These are phyloP conservation scores for Globisporangium acanthophoron DNA, from an alignment of 352 stramenopile species.

Conservation along the genomic window DNA sequence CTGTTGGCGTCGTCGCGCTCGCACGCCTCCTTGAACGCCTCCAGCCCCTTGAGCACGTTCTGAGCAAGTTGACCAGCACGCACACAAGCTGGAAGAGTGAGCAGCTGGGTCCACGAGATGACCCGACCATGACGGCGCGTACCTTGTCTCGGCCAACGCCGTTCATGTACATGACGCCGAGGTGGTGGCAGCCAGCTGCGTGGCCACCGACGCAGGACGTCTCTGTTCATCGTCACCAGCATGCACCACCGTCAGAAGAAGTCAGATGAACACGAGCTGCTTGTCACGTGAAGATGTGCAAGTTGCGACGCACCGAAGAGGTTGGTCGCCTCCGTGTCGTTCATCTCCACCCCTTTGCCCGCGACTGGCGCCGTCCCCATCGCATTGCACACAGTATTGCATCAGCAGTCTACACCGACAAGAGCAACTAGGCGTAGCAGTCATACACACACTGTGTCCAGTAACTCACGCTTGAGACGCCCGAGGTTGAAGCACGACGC, in stretches of 20 bases:
- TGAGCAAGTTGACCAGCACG: constrained; percentile 12
- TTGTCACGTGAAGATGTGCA: neutral
- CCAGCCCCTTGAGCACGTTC: constrained; percentile 57
- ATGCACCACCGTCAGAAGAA: neutral
- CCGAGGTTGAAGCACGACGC: constrained; percentile 87
- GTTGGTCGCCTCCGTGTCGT: constrained; percentile 59
- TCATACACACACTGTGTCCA: neutral
- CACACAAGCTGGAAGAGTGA: neutral
- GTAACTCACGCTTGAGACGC: constrained; percentile 58
- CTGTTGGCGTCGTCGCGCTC: constrained; percentile 68
- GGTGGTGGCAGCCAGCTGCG: constrained; percentile 75
- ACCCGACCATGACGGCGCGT: neutral
- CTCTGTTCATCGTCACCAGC: constrained; percentile 29
- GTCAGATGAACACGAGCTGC: neutral
- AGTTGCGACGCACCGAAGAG: constrained; percentile 49
- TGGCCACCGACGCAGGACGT: constrained; percentile 72
- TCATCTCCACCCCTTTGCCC: constrained; percentile 66
- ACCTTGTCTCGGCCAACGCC: constrained; percentile 73
- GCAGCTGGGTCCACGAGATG: too few species aligned
- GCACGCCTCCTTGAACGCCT: constrained; percentile 73
- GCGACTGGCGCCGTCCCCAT: constrained; percentile 35
- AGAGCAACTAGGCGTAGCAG: neutral
- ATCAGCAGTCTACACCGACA: neutral
- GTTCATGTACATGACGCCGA: constrained; percentile 79
- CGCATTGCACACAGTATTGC: neutral